A percentile compares a stretch with the other conserved stretches of the same genome.
Conservation (phyloP, 768 basidiomycete genomes). For the Boletus eberwhitei region DNA sequence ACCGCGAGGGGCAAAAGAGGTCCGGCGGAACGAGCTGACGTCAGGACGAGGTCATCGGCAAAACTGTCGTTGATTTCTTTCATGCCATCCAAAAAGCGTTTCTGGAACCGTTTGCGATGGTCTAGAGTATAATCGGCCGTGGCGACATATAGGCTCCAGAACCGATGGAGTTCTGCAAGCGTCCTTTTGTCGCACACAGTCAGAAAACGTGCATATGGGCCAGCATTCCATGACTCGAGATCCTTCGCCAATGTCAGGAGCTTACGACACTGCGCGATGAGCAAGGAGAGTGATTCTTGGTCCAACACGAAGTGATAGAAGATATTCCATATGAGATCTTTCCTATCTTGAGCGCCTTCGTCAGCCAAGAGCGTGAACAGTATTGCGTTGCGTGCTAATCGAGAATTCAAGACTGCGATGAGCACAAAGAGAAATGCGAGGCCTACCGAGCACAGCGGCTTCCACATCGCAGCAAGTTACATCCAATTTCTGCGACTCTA, state of each 20-base stretch:
- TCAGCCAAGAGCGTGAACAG: slow-evolving; percentile 30
- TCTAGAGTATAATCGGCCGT: slow-evolving; percentile 12
- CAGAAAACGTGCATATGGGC: slow-evolving; percentile 28
- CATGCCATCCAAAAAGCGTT: slow-evolving; percentile 21
- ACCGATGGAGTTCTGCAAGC: slow-evolving; percentile 19
- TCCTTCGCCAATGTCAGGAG: slow-evolving; percentile 15
- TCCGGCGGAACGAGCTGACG: slow-evolving; percentile 28
- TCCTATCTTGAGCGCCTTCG: slow-evolving; percentile 11
- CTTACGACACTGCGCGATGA: slow-evolving; percentile 28
- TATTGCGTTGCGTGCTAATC: slow-evolving; percentile 28
- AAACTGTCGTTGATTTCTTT: slow-evolving; percentile 4
- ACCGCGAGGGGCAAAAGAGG: slow-evolving; percentile 17
- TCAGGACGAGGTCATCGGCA: neutral
- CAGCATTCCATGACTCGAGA: slow-evolving; percentile 22
- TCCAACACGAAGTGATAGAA: slow-evolving; percentile 31
- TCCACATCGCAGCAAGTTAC: slow-evolving; percentile 32
- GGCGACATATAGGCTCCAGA: slow-evolving; percentile 20
- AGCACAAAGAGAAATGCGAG: neutral
- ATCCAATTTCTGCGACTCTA: slow-evolving; percentile 26
- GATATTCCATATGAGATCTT: slow-evolving; percentile 29
- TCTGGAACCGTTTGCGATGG: slow-evolving; percentile 10
- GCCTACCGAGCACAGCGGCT: slow-evolving; percentile 27
- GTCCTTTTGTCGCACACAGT: slow-evolving; percentile 23
- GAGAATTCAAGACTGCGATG: neutral
- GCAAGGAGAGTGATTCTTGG: slow-evolving; percentile 20